These are phyloP conservation scores for Echeveria elegans DNA, from an alignment of 164 flowering plant species.

Conservation along the genomic window DNA sequence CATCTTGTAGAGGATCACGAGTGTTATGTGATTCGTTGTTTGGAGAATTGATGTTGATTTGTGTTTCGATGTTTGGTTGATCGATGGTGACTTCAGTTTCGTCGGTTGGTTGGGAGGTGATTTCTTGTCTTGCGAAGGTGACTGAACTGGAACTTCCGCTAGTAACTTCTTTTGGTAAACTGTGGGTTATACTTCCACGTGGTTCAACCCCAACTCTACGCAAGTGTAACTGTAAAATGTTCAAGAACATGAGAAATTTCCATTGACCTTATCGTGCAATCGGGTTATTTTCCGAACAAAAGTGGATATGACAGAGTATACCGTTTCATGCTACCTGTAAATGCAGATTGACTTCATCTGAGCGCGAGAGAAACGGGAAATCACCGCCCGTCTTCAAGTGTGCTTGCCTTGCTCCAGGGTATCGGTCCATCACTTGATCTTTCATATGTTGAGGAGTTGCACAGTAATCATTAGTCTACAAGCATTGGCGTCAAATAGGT, in stretches of 20 bases:
- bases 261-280: neutral
- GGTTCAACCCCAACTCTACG: conserved; percentile 88
- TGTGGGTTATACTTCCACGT: conserved; percentile 52
- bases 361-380: conserved; percentile 95
- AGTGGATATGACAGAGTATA: neutral
- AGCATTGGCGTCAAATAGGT: conserved; percentile 6
- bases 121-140: conserved; percentile 32
- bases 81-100: conserved; percentile 21
- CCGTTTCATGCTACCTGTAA: conserved; percentile 55
- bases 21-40: neutral
- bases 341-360: conserved; percentile 97
- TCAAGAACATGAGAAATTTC: conserved; percentile 5
- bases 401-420: conserved; percentile 86
- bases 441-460: conserved; percentile 79
- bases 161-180: conserved; percentile 33
- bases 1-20: neutral
- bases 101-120: conserved; percentile 32
- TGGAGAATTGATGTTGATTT: neutral
- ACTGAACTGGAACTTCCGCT: conserved; percentile 41
- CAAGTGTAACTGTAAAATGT: conserved; percentile 57
- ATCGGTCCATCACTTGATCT: conserved; percentile 81
- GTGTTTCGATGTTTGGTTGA: neutral
- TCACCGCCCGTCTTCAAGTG: conserved; percentile 84
- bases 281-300: too few relatives aligned
- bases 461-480: conserved; percentile 91